phyloP scores from a whole-genome alignment of 305 asterid species.

The Fraxinus ornus region DNA sequence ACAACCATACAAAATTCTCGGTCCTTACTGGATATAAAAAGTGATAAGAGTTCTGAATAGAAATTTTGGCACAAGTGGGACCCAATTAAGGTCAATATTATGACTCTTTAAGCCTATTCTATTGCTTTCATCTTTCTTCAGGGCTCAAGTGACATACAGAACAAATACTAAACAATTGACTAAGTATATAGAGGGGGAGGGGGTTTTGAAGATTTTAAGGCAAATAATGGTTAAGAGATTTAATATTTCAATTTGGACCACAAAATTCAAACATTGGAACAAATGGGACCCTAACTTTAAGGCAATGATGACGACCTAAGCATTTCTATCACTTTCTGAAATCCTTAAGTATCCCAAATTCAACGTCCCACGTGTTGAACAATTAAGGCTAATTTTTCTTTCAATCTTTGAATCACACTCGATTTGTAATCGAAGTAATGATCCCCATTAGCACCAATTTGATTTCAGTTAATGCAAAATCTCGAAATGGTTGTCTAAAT shows the following conservation, averaged over 20 bases:
- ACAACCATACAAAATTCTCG: neutral
- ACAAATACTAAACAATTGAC: neutral
- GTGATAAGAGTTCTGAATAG: constrained; percentile 18
- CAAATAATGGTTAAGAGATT: neutral
- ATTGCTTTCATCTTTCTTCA: constrained; percentile 15
- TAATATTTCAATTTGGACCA: neutral
- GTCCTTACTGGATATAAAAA: neutral
- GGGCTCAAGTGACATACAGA: neutral
- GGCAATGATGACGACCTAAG: neutral
- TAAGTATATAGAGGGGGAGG: neutral
- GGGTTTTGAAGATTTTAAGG: neutral
- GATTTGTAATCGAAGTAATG: neutral
- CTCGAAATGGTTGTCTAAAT: neutral
- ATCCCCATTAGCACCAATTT: neutral
- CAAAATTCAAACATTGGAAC: neutral
- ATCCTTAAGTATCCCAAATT: neutral
- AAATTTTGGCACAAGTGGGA: constrained; percentile 32
- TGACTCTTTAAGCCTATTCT: constrained; percentile 20
- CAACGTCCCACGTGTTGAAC: neutral
- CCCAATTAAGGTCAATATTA: constrained; percentile 32
- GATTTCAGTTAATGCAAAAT: neutral
- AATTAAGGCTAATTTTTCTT: neutral
- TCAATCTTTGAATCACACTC: neutral
- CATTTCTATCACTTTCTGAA: neutral
- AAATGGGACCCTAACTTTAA: neutral